These are phyloP conservation scores for Endocalyx cinctus DNA, from an alignment of 2,329 filamentous ascomycete genomes.

Conservation along the genomic window DNA sequence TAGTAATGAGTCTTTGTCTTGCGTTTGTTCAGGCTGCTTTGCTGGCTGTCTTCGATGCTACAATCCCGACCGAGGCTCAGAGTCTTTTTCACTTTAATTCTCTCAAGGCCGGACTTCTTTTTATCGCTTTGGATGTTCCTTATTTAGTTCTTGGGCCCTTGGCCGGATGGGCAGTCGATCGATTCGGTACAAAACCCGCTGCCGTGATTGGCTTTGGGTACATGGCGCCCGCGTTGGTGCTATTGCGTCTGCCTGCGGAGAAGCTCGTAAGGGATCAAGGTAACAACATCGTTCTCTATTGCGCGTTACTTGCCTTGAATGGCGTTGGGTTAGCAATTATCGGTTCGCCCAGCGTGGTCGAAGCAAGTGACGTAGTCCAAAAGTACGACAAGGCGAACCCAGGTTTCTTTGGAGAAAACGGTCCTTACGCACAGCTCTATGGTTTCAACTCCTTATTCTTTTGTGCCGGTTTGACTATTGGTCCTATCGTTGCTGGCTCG, in stretches of 20 bases:
- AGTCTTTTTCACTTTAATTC: constrained; percentile 32
- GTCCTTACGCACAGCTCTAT: constrained; percentile 62
- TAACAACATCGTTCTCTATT: constrained; percentile 18
- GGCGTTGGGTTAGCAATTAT: constrained; percentile 51
- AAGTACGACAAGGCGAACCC: constrained; percentile 51
- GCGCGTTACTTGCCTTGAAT: constrained; percentile 32
- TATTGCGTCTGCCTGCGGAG: constrained; percentile 53
- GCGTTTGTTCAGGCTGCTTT: constrained; percentile 39
- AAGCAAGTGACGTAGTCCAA: constrained; percentile 50
- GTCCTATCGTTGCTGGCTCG: constrained; percentile 51
- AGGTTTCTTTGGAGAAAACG: constrained; percentile 48
- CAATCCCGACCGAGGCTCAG: constrained; percentile 31
- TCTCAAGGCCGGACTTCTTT: constrained; percentile 31
- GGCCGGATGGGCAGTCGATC: constrained; percentile 32
- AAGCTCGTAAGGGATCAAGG: constrained; percentile 25
- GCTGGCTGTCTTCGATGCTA: constrained; percentile 33
- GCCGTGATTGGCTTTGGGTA: constrained; percentile 42
- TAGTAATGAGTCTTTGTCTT: constrained; percentile 33
- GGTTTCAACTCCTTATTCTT: constrained; percentile 61
- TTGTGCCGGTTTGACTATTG: constrained; percentile 53
- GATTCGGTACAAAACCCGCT: constrained; percentile 28
- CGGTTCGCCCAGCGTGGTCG: constrained; percentile 51
- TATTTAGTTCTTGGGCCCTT: constrained; percentile 30
- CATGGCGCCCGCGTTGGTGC: constrained; percentile 53
- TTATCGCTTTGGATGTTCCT: constrained; percentile 32